Evolutionary conservation across 495 filamentous ascomycete genomes (phyloP), one percentile per base, ranked within the genome.

Genomic region (Parmelia sp.): DNA sequence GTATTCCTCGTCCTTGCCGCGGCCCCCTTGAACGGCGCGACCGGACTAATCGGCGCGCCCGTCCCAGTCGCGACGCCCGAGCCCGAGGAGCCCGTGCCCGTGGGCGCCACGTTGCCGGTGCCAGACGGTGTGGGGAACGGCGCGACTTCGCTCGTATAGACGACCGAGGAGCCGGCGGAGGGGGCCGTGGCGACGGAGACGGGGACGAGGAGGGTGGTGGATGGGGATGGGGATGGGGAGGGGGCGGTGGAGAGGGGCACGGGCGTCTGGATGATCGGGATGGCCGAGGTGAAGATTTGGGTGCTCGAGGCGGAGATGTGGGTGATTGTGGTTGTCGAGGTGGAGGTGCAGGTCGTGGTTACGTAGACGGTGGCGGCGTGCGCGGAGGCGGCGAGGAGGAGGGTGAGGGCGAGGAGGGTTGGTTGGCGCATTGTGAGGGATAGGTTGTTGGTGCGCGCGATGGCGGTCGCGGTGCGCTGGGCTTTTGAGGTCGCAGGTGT

Each of bases 251-350:
- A 49, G 14, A 47, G 17, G 58, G n/a, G 29, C 15, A 31, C 12
- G 39, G 19, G 45, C 21, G 39, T 37, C 27, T 31, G 35, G 21
- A 40, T n/a, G 51, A 58, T 42, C 60, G 49, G 59, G 31, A 55
- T 49, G 9, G 55, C 44, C 8, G 65, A 66, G 51, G 49, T 66
- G 53, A 63, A 59, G 51, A 53, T 29, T 15, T 62, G 33, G 55
- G 60, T 66, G 49, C 59, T 56, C 6, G 55, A 58, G 39, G 65
- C 65, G 17, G 57, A 29, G 35, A 42, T 62, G 37, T 49, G 65
- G 40, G 61, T 47, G 60, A 62, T 44, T 25, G 60, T 66, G n/a
- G 60, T 61, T 37, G 60, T 62, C 33, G 65, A 66, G 65, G 59
- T 58, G 42, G 65, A 57, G 59, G 59, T 58, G 65, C 59, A 58